Conservation (phyloP, 176 grass and related monocot species). For the Bothriochloa decipiens region DNA sequence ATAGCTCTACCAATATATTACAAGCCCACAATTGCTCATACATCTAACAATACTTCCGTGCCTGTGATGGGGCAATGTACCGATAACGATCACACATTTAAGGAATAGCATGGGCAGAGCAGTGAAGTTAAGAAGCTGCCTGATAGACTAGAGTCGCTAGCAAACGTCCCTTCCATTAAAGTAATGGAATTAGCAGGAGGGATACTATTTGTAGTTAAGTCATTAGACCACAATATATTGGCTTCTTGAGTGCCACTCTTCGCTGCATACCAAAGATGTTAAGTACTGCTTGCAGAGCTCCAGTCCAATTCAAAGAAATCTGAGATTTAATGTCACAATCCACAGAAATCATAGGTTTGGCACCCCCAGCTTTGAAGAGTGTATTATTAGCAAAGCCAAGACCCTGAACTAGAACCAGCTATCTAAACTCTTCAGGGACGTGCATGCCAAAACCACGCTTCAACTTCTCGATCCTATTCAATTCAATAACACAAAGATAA, state of each 20-base stretch:
- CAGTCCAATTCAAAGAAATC: constrained; percentile 17
- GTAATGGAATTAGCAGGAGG: constrained; percentile 43
- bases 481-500: constrained; percentile 41
- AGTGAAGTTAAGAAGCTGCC: constrained; percentile 39
- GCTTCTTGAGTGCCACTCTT: constrained; percentile 24
- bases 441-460: constrained; percentile 95
- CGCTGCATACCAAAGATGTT: constrained; percentile 8
- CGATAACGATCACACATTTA: constrained; percentile 20
- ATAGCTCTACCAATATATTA: constrained; percentile 48
- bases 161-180: constrained; percentile 39
- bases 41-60: constrained; percentile 32
- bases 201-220: constrained; percentile 41
- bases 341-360: constrained; percentile 13
- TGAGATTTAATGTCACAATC: not conserved
- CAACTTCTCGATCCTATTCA: constrained; percentile 85
- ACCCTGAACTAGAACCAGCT: constrained; percentile 33
- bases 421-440: constrained; percentile 71
- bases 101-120: constrained; percentile 33
- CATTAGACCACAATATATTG: constrained; percentile 13
- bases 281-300: constrained; percentile 13
- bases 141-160: constrained; percentile 11
- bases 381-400: constrained; percentile 35
- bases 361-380: constrained; percentile 28
- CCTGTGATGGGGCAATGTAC: constrained; percentile 25
- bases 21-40: constrained; percentile 49